Percentiles rank a stretch among this genome's conserved stretches.
phyloP scores from a whole-genome alignment of 495 filamentous ascomycete genomes.

The Penicillium cataractarum region DNA sequence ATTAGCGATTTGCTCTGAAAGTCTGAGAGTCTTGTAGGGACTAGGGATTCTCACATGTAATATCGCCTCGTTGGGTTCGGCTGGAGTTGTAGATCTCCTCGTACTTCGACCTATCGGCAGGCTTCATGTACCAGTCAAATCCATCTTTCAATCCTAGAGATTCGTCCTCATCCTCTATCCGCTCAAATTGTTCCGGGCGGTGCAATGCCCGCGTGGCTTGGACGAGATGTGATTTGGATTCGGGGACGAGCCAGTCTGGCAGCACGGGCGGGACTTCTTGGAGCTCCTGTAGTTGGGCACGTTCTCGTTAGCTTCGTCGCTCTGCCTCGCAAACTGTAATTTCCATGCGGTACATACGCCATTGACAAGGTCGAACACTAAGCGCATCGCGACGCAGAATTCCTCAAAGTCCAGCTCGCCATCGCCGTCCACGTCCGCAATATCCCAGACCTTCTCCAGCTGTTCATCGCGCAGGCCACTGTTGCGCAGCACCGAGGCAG shows the following conservation, averaged over 20 bases:
- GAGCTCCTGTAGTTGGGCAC: slow-evolving; percentile 66
- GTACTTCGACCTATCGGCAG: slow-evolving; percentile 86
- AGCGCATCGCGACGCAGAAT: slow-evolving; percentile 97
- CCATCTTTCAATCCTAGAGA: slow-evolving; percentile 85
- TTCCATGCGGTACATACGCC: slow-evolving; percentile 61
- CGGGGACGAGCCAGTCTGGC: slow-evolving; percentile 95
- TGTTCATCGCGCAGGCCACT: slow-evolving; percentile 90
- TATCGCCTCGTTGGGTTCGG: slow-evolving; percentile 79
- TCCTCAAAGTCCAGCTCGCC: slow-evolving; percentile 98
- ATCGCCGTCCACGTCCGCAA: slow-evolving; percentile 95
- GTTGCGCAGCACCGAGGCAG: slow-evolving; percentile 94
- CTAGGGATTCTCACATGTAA: slow-evolving; percentile 63
- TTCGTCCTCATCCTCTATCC: slow-evolving; percentile 74
- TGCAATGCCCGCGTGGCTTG: slow-evolving; percentile 83
- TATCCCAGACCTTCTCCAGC: slow-evolving; percentile 95
- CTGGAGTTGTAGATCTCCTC: slow-evolving; percentile 94
- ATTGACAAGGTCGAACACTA: slow-evolving; percentile 96
- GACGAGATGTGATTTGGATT: slow-evolving; percentile 94
- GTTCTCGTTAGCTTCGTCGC: not conserved
- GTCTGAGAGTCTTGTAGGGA: not conserved
- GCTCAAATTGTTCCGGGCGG: slow-evolving; percentile 77
- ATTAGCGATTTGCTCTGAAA: slow-evolving; percentile 11
- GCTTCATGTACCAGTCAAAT: slow-evolving; percentile 99
- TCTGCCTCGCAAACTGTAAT: not conserved
- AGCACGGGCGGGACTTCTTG: slow-evolving; percentile 78